Base-by-base conservation (phyloP, 768 basidiomycete species). In the Auriscalpium orientale region DNA sequence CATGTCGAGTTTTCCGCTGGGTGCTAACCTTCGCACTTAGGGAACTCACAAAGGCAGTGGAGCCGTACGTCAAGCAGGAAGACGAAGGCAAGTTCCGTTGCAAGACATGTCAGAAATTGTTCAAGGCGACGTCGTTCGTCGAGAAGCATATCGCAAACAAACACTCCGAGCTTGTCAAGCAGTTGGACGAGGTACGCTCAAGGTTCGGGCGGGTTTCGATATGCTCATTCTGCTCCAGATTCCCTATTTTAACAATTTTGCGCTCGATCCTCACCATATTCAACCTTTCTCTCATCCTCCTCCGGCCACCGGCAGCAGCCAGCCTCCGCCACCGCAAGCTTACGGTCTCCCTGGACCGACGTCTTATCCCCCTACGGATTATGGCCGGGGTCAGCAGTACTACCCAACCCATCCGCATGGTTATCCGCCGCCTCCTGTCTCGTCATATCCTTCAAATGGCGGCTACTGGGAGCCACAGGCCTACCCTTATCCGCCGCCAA, bases 141-240 rank as follows among this genome's bases (percentile, higher is more conserved):
- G 92, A 95, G 74, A 98, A 98, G 77, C 97, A 99, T 68, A 86
- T 99, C 58, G 82, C 86, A 12, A 92, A 95, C 69, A 98, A 98
- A 69, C 97, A 99, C 68, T 76, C 87, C 11, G 91, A 97, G 58
- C 74, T 91, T 15, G 81, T 95, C 56, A 89, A 87, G 62, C 74
- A 78, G 51, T 81, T 98, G 16, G 91, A 94, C 44, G 89, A 95
- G 65, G 95, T 97, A 68, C 37, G 9, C 55, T 38, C 58, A 4
- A 13, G 18, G 40, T 52, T 28, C 21, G 48, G 18, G 56, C 49
- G 50, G 22, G 53, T 51, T 50, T 43, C 22, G 45, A 36, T 33
- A 54, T 62, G 60, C 64, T 62, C 62, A 64, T 22, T 49, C 45
- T 45, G 58, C 55, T 61, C 58, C 63, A 95, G 93, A 68, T 95